phyloP scores from a whole-genome alignment of 139 green algal species.

The Chloropicon primus region DNA sequence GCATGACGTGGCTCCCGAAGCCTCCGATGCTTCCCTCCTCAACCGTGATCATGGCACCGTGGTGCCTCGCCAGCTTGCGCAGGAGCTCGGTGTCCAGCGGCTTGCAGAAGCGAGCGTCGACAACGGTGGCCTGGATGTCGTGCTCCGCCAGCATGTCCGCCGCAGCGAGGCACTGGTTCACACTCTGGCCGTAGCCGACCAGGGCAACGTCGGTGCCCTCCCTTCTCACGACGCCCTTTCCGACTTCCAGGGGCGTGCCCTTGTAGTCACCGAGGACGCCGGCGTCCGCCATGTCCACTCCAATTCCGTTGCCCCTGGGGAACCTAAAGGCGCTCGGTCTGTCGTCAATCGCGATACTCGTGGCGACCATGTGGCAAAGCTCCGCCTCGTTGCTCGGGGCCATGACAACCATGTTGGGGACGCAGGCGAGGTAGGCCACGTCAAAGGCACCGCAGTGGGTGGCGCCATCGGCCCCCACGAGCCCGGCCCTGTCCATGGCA shows the following conservation, averaged over 20 bases:
- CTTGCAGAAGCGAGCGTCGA: conserved; percentile 97
- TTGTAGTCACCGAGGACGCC: conserved; percentile 69
- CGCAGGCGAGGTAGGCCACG: conserved; percentile 85
- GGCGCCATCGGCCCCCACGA: conserved; percentile 93
- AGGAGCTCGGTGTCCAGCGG: conserved; percentile 80
- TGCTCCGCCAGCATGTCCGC: conserved; percentile 65
- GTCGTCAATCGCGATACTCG: conserved; percentile 80
- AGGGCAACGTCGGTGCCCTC: conserved; percentile 78
- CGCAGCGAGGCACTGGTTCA: conserved; percentile 71
- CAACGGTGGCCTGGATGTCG: conserved; percentile 73
- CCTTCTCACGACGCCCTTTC: conserved; percentile 68
- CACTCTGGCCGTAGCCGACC: conserved; percentile 77
- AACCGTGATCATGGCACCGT: conserved; percentile 83
- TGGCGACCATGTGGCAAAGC: conserved; percentile 91
- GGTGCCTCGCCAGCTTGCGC: conserved; percentile 54
- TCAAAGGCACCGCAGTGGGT: conserved; percentile 91
- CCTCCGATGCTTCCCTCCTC: conserved; percentile 94
- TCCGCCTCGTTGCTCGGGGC: conserved; percentile 87
- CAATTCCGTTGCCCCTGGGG: conserved; percentile 88
- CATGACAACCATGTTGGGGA: conserved; percentile 97
- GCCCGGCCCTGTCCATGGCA: conserved; percentile 90
- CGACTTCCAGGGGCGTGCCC: conserved; percentile 69
- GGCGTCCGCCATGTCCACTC: conserved; percentile 66
- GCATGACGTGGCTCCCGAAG: conserved; percentile 88
- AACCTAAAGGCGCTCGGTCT: conserved; percentile 81